Conservation (phyloP, 352 stramenopile genomes). For the Pythium phragmiticola region DNA sequence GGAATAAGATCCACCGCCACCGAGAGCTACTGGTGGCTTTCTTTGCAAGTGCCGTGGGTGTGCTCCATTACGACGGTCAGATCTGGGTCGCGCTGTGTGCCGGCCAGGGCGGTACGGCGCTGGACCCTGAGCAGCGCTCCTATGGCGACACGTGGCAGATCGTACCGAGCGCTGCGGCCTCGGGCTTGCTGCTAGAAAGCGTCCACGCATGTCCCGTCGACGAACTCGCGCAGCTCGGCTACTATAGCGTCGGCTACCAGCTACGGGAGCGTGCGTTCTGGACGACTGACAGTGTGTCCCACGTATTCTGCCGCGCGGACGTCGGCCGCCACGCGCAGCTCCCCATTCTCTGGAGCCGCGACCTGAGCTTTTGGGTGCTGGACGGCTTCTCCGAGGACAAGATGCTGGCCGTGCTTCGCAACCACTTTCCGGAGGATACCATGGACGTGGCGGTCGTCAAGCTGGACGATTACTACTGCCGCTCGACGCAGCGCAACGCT, state of each 20-base stretch:
- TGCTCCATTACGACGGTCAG: slow-evolving; percentile 54
- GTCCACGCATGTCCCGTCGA: slow-evolving; percentile 69
- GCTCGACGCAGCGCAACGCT: slow-evolving; percentile 45
- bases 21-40: slow-evolving; percentile 76
- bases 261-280: slow-evolving; percentile 74
- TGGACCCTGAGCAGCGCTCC: slow-evolving; percentile 56
- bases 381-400: slow-evolving; percentile 60
- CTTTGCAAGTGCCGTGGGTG: slow-evolving; percentile 58
- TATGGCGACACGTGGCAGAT: slow-evolving; percentile 83
- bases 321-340: slow-evolving; percentile 41
- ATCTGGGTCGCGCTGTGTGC: slow-evolving; percentile 83
- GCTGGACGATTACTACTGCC: slow-evolving; percentile 63
- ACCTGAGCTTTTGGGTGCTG: slow-evolving; percentile 77
- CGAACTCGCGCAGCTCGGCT: slow-evolving; percentile 55
- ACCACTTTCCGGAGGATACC: slow-evolving; percentile 40
- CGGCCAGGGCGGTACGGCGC: slow-evolving; percentile 74
- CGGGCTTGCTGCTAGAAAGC: slow-evolving; percentile 53
- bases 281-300: slow-evolving; percentile 58
- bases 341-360: slow-evolving; percentile 60
- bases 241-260: slow-evolving; percentile 81
- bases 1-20: slow-evolving; percentile 85
- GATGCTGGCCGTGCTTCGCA: slow-evolving; percentile 35
- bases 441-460: slow-evolving; percentile 39
- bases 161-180: slow-evolving; percentile 55
- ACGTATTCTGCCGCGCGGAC: slow-evolving; percentile 65